These are phyloP conservation scores for Hemisphaericaspora subhashii DNA, from an alignment of 1,139 yeast genomes.

Conservation along the genomic window DNA sequence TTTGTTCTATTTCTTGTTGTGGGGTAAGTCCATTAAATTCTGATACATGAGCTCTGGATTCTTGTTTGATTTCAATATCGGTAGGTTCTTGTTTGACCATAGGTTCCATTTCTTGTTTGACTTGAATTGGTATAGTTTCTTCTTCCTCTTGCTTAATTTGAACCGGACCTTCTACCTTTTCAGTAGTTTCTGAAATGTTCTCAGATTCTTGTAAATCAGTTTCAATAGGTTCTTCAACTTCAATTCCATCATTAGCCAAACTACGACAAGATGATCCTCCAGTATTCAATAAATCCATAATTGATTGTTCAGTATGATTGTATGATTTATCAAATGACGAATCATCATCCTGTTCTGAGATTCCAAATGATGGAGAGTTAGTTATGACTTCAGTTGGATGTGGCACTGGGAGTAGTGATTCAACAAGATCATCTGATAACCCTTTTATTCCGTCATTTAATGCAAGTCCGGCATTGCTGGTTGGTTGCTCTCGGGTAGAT, in stretches of 20 bases:
- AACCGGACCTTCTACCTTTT: neutral
- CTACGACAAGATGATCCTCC: neutral
- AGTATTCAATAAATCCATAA: constrained; percentile 35
- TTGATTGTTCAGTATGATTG: constrained; percentile 43
- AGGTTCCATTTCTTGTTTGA: constrained; percentile 2
- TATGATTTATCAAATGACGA: constrained; percentile 39
- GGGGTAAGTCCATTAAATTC: constrained; percentile 12
- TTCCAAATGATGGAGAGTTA: constrained; percentile 6
- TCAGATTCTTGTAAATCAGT: neutral
- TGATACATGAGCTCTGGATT: constrained; percentile 9
- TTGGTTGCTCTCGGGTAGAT: constrained; percentile 23
- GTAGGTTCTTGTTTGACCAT: neutral
- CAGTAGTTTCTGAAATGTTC: neutral
- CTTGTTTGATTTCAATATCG: constrained; percentile 1
- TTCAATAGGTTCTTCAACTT: constrained; percentile 1
- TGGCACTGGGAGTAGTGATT: constrained; percentile 29
- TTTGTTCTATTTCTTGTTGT: constrained; percentile 14
- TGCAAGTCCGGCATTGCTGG: constrained; percentile 31
- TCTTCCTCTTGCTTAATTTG: constrained; percentile 1
- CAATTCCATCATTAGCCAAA: neutral
- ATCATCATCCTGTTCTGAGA: constrained; percentile 15
- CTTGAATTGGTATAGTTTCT: neutral
- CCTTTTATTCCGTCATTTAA: constrained; percentile 49
- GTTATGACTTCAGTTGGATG: constrained; percentile 2
- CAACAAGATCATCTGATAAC: constrained; percentile 41